Base-by-base conservation (phyloP, 2,329 filamentous ascomycete species). In the Truncatella angustata region DNA sequence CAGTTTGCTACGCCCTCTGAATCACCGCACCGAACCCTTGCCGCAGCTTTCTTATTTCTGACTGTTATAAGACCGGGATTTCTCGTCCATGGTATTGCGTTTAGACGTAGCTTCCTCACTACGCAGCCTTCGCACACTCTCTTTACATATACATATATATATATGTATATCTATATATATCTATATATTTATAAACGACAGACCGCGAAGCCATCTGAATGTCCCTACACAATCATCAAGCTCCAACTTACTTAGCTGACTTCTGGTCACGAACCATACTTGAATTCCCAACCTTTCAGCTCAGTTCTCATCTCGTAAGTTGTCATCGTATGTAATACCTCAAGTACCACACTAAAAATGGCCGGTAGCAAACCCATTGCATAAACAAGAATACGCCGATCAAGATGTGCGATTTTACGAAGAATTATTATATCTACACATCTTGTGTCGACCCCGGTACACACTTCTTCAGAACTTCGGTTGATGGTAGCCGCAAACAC, bases 351-450 rank as follows among this genome's bases (percentile, higher is more conserved):
- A n/a, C n/a, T n/a, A n/a, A n/a, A n/a, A n/a, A n/a, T n/a, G n/a
- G n/a, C 6, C 34, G 11, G 7, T 10, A 36, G 18, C 34, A n/a
- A 36, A 12, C 34, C 14, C 21, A 21, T 40, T 18, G n/a, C 18
- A 40, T 9, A 30, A 28, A 14, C 40, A 11, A 9, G 21, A 23
- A 23, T 5, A 24, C 18, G n/a, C 32, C 16, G 40, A 20, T 52
- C 63, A 73, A 24, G 54, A 82, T 84, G 80, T 84, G 80, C 65
- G 76, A 82, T 66, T 88, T 86, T 64, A 87, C 84, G 63, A 88
- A 87, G 63, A 89, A 89, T 70, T 90, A 86, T 68, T 90, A 89
- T 70, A 85, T 91, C 68, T 90, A 90, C 72, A 85, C 84, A 52
- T 78, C 81, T 39, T 91, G 87, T 63, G 70, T 78, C 52, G 85